Evolutionary conservation across 768 basidiomycete species (phyloP).

Genomic region (Hirschioporus abietinus): DNA sequence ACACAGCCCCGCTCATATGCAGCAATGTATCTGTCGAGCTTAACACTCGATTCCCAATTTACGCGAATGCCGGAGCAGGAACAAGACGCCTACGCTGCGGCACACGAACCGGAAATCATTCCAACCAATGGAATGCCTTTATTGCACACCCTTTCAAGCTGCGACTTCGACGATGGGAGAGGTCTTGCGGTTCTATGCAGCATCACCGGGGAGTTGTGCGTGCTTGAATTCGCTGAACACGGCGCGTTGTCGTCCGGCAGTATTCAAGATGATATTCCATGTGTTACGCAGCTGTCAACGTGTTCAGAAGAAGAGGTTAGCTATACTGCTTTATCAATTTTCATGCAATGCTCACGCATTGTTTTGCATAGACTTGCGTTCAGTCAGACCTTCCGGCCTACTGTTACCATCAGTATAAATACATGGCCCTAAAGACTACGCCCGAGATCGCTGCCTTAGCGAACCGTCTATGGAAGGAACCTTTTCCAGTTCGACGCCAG

Average conservation of each 20-base stretch:
- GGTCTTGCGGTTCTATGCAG: not conserved
- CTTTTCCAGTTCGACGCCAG: not conserved
- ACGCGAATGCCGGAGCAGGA: not conserved
- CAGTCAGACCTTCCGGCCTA: not conserved
- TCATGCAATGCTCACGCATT: not conserved
- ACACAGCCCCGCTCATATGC: not conserved
- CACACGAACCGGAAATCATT: not conserved
- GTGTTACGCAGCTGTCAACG: not conserved
- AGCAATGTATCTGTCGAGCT: not conserved
- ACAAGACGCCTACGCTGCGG: not conserved
- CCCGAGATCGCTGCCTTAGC: not conserved
- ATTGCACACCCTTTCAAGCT: not conserved
- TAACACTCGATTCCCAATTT: not conserved
- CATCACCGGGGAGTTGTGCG: not conserved
- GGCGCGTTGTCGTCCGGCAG: not conserved
- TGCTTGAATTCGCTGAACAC: not conserved
- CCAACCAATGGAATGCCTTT: not conserved
- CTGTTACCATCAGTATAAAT: not conserved
- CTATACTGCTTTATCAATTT: not conserved
- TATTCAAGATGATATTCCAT: not conserved
- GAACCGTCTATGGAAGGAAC: not conserved
- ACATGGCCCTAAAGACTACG: not conserved
- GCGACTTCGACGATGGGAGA: slow-evolving; percentile 1
- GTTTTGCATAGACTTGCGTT: not conserved
- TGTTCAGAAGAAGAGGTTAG: not conserved